phyloP scores from a whole-genome alignment of 1,139 yeast species.

The Yamadazyma dushanensis region DNA sequence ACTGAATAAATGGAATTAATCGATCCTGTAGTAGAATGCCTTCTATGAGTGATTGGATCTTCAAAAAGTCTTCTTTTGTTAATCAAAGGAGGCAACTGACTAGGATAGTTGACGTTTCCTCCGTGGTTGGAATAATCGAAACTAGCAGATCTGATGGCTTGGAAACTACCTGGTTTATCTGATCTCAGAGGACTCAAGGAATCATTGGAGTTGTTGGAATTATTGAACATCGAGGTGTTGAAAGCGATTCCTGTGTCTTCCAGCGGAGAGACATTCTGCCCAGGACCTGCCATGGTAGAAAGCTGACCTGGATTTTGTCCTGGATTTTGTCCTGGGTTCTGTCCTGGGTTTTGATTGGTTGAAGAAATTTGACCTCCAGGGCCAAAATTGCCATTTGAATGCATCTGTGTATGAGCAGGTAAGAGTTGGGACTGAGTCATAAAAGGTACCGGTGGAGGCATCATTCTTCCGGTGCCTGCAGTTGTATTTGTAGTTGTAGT shows the following conservation, averaged over 20 bases:
- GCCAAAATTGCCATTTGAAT: background rate
- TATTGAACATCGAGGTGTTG: slow-evolving; percentile 42
- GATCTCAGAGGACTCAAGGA: slow-evolving; percentile 12
- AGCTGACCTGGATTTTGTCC: too few relatives aligned
- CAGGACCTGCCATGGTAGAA: slow-evolving; percentile 6
- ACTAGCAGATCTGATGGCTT: slow-evolving; percentile 29
- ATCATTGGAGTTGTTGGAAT: slow-evolving; percentile 8
- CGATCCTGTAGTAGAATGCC: slow-evolving; percentile 33
- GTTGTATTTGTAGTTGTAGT: too few relatives aligned
- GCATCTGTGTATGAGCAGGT: background rate
- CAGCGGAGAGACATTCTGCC: too few relatives aligned
- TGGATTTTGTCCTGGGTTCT: background rate
- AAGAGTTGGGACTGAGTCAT: slow-evolving; percentile 1
- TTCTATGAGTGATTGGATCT: slow-evolving; percentile 23
- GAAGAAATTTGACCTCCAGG: too few relatives aligned
- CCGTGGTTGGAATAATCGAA: slow-evolving; percentile 25
- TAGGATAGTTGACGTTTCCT: slow-evolving; percentile 3
- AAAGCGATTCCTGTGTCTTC: slow-evolving; percentile 24
- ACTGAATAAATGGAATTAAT: slow-evolving; percentile 12
- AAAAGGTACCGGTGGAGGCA: slow-evolving; percentile 6
- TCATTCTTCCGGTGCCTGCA: background rate
- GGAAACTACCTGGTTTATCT: slow-evolving; percentile 3
- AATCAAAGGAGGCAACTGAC: slow-evolving; percentile 24
- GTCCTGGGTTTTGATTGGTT: too few relatives aligned
- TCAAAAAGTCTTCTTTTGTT: slow-evolving; percentile 32